Evolutionary conservation across 768 basidiomycete species (phyloP).

Genomic region (Serpula lacrymans): DNA sequence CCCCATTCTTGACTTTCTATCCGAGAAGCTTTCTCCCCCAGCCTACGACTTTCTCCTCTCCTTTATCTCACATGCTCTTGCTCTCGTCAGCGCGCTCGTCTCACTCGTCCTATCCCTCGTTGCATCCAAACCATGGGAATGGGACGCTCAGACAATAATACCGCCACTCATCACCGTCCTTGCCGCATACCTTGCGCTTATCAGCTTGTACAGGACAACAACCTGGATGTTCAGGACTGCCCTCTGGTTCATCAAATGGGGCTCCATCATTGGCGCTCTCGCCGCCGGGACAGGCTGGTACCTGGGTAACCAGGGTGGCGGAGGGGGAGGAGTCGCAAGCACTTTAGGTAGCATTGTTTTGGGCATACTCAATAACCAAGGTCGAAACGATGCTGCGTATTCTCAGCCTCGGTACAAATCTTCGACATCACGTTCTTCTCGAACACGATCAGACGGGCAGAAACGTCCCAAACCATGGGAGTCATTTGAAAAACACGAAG

Average conservation of each 20-base stretch:
- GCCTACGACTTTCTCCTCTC: constrained; percentile 50
- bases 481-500: constrained; percentile 55
- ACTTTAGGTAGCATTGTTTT: constrained; percentile 40
- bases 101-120: constrained; percentile 46
- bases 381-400: constrained; percentile 25
- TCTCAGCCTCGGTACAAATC: constrained; percentile 17
- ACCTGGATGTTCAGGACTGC: constrained; percentile 66
- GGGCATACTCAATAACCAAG: constrained; percentile 38
- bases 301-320: constrained; percentile 38
- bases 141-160: constrained; percentile 64
- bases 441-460: constrained; percentile 14
- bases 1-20: constrained; percentile 51
- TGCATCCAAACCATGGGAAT: constrained; percentile 51
- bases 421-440: too few relatives aligned
- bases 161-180: constrained; percentile 74
- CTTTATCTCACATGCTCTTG: constrained; percentile 49
- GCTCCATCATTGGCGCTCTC: constrained; percentile 50
- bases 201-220: constrained; percentile 76
- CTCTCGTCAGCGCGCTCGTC: constrained; percentile 47
- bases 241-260: constrained; percentile 79
- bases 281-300: constrained; percentile 57
- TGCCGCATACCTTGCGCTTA: constrained; percentile 71
- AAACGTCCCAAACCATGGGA: constrained; percentile 56
- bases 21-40: constrained; percentile 51
- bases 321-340: constrained; percentile 33